phyloP scores from a whole-genome alignment of 371 early-diverging fungal genomes.

The Apophysomyces trapeziformis region DNA sequence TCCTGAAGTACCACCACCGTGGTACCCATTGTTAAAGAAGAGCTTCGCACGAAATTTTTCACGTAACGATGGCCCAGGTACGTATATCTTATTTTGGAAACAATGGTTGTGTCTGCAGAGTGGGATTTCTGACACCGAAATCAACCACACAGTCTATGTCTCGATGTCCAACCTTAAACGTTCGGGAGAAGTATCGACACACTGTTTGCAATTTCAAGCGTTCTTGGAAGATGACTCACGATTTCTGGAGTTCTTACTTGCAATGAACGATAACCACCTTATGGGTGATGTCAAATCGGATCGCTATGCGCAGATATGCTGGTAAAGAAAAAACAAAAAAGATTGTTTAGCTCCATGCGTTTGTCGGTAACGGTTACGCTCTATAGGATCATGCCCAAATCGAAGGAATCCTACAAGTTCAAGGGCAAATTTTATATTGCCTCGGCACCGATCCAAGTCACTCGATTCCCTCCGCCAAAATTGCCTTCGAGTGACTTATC shows the following conservation, averaged over 20 bases:
- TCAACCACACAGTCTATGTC: conserved; percentile 34
- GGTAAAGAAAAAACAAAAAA: conserved; percentile 34
- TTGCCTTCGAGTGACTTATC: conserved; percentile 35
- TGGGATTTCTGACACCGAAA: background rate
- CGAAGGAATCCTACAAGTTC: conserved; percentile 69
- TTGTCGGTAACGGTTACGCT: background rate
- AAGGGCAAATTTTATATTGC: conserved; percentile 76
- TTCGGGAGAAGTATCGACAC: conserved; percentile 54
- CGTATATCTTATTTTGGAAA: conserved; percentile 3
- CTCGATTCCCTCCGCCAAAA: conserved; percentile 70
- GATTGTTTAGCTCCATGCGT: background rate
- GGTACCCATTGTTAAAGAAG: conserved; percentile 24
- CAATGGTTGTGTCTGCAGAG: background rate
- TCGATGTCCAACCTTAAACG: conserved; percentile 55
- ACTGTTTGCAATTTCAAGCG: conserved; percentile 53
- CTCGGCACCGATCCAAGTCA: conserved; percentile 73
- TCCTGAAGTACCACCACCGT: conserved; percentile 24
- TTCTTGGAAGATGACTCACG: conserved; percentile 61
- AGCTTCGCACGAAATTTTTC: conserved; percentile 25
- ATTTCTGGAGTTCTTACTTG: conserved; percentile 56
- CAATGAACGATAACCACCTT: conserved; percentile 62
- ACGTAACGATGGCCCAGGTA: conserved; percentile 22
- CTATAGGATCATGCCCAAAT: conserved; percentile 70
- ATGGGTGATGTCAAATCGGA: conserved; percentile 68
- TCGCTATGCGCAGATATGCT: conserved; percentile 57